Conservation (phyloP, 306 rosid species). For the Macrotyloma uniflorum region DNA sequence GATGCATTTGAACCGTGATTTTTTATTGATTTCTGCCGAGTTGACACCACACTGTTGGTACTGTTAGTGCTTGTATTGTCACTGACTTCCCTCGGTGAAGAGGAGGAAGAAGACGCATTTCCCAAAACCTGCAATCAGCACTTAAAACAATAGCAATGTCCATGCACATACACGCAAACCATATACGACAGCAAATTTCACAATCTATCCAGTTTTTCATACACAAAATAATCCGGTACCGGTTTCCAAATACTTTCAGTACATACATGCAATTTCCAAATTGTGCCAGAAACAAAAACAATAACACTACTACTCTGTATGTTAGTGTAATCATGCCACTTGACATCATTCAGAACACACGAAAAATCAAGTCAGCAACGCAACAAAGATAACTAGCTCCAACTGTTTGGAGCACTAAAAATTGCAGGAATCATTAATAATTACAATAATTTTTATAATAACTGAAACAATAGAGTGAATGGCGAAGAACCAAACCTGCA, state of each 20-base stretch:
- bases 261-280: constrained; percentile 8
- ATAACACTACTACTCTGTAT: not conserved
- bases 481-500: constrained; percentile 61
- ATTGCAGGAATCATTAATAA: not conserved
- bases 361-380: constrained; percentile 18
- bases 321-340: not conserved
- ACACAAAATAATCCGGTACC: not conserved
- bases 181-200: not conserved
- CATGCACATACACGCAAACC: constrained; percentile 19
- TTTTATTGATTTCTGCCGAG: constrained; percentile 55
- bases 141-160: constrained; percentile 39
- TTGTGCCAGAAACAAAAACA: not conserved
- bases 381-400: not conserved
- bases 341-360: not conserved
- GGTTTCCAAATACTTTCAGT: not conserved
- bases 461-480: constrained; percentile 1
- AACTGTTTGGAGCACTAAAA: not conserved
- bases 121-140: constrained; percentile 60
- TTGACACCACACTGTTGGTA: constrained; percentile 43
- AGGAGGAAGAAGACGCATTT: constrained; percentile 37
- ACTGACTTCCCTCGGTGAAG: constrained; percentile 57
- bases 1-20: constrained; percentile 53
- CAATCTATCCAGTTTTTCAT: not conserved
- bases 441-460: not conserved
- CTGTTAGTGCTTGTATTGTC: constrained; percentile 48